phyloP scores from a whole-genome alignment of 352 stramenopile species.

The Globisporangium cystogenes region DNA sequence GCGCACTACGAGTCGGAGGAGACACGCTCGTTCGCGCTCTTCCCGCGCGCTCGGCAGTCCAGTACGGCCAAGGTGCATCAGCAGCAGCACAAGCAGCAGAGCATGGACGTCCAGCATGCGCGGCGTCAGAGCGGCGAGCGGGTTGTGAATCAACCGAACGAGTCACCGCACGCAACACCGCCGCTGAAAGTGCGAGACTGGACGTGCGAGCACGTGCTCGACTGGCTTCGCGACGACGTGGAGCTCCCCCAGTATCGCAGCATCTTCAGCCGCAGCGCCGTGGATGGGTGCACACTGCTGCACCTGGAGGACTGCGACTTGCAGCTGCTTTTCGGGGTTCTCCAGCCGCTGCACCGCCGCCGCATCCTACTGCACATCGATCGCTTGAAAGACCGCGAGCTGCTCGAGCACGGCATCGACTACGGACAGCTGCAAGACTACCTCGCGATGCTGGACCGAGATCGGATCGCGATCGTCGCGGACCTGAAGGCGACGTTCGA shows the following conservation, averaged over 20 bases:
- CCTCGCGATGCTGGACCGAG: constrained; percentile 56
- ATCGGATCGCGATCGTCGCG: constrained; percentile 56
- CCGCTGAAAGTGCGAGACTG: constrained; percentile 46
- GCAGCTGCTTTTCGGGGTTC: constrained; percentile 54
- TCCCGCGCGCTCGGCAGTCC: constrained; percentile 35
- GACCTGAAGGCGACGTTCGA: constrained; percentile 71
- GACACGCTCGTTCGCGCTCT: constrained; percentile 52
- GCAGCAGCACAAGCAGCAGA: neutral
- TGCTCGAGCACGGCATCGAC: constrained; percentile 52
- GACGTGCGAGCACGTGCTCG: constrained; percentile 37
- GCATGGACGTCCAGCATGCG: neutral
- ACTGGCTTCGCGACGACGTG: constrained; percentile 45
- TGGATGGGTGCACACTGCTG: constrained; percentile 63
- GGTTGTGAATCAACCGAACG: no score
- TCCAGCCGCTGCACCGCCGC: constrained; percentile 49
- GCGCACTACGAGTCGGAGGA: constrained; percentile 35
- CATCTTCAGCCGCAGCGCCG: constrained; percentile 40
- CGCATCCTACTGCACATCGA: constrained; percentile 54
- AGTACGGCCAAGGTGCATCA: constrained; percentile 17
- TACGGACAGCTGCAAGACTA: constrained; percentile 75
- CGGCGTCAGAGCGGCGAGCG: no score
- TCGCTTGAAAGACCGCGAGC: constrained; percentile 51
- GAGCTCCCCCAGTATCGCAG: constrained; percentile 45
- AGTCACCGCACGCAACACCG: neutral
- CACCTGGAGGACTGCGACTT: constrained; percentile 55